Conservation (phyloP, 352 stramenopile genomes). For the Discostella stelligera region DNA sequence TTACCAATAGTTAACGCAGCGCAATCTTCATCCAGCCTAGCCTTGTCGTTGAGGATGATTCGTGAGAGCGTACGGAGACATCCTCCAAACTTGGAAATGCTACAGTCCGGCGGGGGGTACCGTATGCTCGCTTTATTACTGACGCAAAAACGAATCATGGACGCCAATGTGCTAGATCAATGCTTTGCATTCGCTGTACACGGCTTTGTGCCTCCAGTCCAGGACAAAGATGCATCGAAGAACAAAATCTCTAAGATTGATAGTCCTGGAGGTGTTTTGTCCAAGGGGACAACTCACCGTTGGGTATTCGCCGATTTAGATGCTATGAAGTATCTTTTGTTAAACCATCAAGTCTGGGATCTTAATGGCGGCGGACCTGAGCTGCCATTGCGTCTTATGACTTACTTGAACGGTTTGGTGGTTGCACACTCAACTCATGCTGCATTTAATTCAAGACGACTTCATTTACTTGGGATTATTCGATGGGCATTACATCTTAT, state of each 20-base stretch:
- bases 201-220: constrained; percentile 68
- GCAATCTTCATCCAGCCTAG: constrained; percentile 63
- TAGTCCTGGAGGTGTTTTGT: constrained; percentile 31
- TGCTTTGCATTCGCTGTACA: constrained; percentile 83
- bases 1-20: constrained; percentile 79
- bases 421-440: constrained; percentile 76
- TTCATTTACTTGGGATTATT: constrained; percentile 81
- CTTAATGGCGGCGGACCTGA: constrained; percentile 69
- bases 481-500: constrained; percentile 82
- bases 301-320: constrained; percentile 84
- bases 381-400: constrained; percentile 71
- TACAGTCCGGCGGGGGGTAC: constrained; percentile 79
- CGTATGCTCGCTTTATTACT: constrained; percentile 78
- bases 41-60: constrained; percentile 76
- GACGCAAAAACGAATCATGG: constrained; percentile 78
- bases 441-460: constrained; percentile 79
- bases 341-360: constrained; percentile 85
- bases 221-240: constrained; percentile 49
- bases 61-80: constrained; percentile 68
- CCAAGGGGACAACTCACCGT: constrained; percentile 48
- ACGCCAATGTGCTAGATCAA: constrained; percentile 78
- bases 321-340: constrained; percentile 83
- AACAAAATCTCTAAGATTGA: constrained; percentile 37
- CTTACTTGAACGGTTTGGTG: constrained; percentile 80
- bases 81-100: constrained; percentile 79